These are phyloP conservation scores for Candida arabinofermentans DNA, from an alignment of 805 yeast genomes.

Conservation along the genomic window DNA sequence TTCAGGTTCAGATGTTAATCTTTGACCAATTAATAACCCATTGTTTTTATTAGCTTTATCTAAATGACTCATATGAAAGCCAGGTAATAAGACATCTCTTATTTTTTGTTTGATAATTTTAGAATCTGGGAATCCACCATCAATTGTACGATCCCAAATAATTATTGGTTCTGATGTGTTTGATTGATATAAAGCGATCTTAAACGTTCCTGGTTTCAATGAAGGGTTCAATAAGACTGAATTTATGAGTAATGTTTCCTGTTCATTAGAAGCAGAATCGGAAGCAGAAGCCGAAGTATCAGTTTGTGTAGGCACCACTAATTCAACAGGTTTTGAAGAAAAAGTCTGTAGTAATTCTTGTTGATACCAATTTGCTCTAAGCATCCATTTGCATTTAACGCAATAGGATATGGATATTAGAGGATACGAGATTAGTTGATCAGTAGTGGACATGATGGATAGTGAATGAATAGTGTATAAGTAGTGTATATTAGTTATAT, in stretches of 20 bases:
- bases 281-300: neutral
- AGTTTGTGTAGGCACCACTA: neutral
- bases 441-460: neutral
- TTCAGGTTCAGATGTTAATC: neutral
- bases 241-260: conserved; percentile 36
- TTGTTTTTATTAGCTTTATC: conserved; percentile 36
- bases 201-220: conserved; percentile 52
- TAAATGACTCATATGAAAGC: conserved; percentile 56
- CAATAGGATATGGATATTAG: conserved; percentile 70
- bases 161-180: conserved; percentile 28
- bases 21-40: conserved; percentile 18
- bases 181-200: conserved; percentile 44
- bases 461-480: too few species aligned
- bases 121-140: conserved; percentile 85
- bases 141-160: conserved; percentile 57
- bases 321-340: conserved; percentile 20
- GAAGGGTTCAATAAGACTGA: conserved; percentile 51
- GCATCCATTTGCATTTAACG: conserved; percentile 82
- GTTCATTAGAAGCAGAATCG: too few species aligned
- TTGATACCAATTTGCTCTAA: conserved; percentile 82
- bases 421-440: conserved; percentile 38
- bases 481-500: too few species aligned
- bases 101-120: conserved; percentile 69
- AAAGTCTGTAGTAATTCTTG: conserved; percentile 87
- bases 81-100: conserved; percentile 55